Conservation (phyloP, 2,329 filamentous ascomycete genomes). For the Exophiala alcalophila region DNA sequence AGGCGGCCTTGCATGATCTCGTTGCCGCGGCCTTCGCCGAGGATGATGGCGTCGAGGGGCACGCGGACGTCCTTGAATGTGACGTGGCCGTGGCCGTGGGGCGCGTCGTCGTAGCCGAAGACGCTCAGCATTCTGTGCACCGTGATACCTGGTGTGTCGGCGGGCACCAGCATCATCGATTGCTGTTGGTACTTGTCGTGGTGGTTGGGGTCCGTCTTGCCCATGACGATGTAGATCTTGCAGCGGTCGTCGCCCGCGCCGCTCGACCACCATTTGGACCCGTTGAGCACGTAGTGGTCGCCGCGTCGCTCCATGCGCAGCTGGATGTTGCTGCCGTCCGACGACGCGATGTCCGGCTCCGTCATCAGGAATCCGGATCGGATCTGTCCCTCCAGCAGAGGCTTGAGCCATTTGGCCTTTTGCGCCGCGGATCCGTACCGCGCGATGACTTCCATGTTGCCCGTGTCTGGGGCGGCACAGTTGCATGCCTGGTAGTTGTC, state of each 20-base stretch:
- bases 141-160: constrained; percentile 75
- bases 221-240: constrained; percentile 93
- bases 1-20: constrained; percentile 98
- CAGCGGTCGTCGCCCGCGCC: constrained; percentile 91
- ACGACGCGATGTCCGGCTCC: constrained; percentile 81
- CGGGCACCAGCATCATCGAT: constrained; percentile 85
- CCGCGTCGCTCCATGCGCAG: constrained; percentile 79
- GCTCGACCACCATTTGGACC: constrained; percentile 98
- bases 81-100: constrained; percentile 94
- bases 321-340: constrained; percentile 90
- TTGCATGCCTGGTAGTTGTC: constrained; percentile 50
- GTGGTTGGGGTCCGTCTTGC: constrained; percentile 77
- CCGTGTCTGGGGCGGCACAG: constrained; percentile 86
- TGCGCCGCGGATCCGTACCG: constrained; percentile 74
- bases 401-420: constrained; percentile 78
- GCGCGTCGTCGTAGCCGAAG: constrained; percentile 95
- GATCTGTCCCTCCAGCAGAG: constrained; percentile 79
- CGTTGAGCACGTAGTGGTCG: constrained; percentile 86
- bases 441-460: constrained; percentile 92
- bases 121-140: constrained; percentile 91
- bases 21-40: constrained; percentile 90
- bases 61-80: constrained; percentile 86
- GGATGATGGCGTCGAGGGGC: constrained; percentile 74
- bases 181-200: constrained; percentile 81
- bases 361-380: constrained; percentile 93